phyloP scores from a whole-genome alignment of 169 alveolate genomes.

The Cryptosporidium muris region DNA sequence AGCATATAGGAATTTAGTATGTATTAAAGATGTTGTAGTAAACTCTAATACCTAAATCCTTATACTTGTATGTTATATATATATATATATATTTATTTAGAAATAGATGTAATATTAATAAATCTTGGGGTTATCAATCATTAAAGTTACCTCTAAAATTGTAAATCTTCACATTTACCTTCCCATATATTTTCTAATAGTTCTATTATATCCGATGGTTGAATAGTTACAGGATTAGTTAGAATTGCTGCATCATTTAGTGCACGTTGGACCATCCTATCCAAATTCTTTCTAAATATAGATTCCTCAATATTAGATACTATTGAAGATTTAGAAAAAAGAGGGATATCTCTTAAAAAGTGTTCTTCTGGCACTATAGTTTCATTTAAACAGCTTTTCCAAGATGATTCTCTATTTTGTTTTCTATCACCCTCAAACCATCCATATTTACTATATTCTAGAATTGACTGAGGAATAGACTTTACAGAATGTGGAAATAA shows the following conservation, averaged over 20 bases:
- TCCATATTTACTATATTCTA: constrained; percentile 4
- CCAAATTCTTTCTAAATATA: background rate
- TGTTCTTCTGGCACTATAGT: constrained; percentile 5
- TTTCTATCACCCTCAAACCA: constrained; percentile 31
- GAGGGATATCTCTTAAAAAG: constrained; percentile 7
- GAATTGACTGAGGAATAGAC: constrained; percentile 1
- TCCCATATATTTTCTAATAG: constrained; percentile 25
- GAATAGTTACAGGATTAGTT: constrained; percentile 28
- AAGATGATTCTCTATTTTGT: background rate
- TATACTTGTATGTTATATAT: background rate
- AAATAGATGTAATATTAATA: background rate
- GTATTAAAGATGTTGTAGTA: background rate
- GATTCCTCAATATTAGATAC: background rate
- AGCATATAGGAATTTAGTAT: background rate
- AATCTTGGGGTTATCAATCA: background rate
- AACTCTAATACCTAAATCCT: background rate
- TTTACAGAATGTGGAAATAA: constrained; percentile 21
- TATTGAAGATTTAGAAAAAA: constrained; percentile 7
- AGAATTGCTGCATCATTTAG: constrained; percentile 45
- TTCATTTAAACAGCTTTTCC: background rate
- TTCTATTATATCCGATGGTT: background rate
- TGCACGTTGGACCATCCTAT: constrained; percentile 44
- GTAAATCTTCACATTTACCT: background rate
- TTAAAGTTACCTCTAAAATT: background rate
- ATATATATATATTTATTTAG: background rate